These are phyloP conservation scores for Tuber borchii DNA, from an alignment of 495 filamentous ascomycete species.

Conservation along the genomic window DNA sequence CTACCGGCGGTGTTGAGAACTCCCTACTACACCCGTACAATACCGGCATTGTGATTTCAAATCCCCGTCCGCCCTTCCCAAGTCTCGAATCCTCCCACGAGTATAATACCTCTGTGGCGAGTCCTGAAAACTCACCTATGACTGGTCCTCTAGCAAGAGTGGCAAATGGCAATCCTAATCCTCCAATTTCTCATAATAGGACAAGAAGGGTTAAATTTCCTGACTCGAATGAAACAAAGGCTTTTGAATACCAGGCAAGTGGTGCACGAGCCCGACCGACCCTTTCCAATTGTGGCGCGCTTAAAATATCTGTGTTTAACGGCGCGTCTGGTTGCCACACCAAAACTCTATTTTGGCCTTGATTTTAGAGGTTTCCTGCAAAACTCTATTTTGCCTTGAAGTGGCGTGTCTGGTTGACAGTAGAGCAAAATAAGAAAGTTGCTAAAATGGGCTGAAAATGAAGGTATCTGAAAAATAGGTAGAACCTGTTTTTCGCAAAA, in stretches of 20 bases:
- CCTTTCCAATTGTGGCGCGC: neutral
- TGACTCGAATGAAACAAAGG: neutral
- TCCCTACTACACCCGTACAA: no score
- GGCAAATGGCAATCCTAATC: slow-evolving; percentile 1
- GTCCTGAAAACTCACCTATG: neutral
- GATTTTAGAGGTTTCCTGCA: no score
- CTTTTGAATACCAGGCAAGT: neutral
- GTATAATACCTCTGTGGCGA: neutral
- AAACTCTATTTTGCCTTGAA: no score
- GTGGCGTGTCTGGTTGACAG: no score
- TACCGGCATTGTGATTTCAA: neutral
- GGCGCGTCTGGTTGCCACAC: no score
- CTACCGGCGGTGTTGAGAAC: neutral
- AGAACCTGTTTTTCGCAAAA: no score
- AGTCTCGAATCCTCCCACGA: neutral
- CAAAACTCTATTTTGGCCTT: no score
- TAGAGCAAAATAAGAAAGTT: no score
- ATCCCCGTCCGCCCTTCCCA: neutral
- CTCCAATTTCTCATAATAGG: neutral
- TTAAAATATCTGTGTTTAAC: neutral
- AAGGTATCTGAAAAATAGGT: no score
- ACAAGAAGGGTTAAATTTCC: neutral
- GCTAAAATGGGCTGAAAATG: no score
- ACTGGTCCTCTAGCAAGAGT: neutral
- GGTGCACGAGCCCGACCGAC: no score